These are phyloP conservation scores for Orbilia quercus DNA, from an alignment of 2,329 filamentous ascomycete genomes.

Conservation along the genomic window DNA sequence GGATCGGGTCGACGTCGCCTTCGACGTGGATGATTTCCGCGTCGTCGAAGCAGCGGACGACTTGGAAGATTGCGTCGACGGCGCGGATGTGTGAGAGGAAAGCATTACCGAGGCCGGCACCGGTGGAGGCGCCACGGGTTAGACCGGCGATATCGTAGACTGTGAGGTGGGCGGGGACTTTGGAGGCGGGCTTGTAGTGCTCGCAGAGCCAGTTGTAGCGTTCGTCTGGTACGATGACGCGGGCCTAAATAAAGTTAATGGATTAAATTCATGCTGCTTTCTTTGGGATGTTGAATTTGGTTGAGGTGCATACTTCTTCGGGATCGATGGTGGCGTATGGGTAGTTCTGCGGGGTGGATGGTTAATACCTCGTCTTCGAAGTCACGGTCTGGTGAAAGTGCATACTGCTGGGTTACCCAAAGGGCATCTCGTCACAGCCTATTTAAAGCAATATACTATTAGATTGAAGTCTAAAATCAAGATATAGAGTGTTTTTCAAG, in stretches of 20 bases:
- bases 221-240: slow-evolving; percentile 94
- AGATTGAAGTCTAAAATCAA: background rate
- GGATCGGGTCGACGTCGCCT: slow-evolving; percentile 93
- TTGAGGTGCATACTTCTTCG: slow-evolving; percentile 72
- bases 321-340: slow-evolving; percentile 99
- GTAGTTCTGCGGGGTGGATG: slow-evolving; percentile 76
- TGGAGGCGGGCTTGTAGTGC: slow-evolving; percentile 95
- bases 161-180: slow-evolving; percentile 96
- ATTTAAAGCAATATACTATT: slow-evolving; percentile 12
- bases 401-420: slow-evolving; percentile 95
- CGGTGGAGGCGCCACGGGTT: slow-evolving; percentile 93
- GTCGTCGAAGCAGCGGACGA: slow-evolving; percentile 97
- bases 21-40: slow-evolving; percentile 99
- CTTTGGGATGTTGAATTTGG: too few relatives aligned
- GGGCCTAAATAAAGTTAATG: too few relatives aligned
- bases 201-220: slow-evolving; percentile 95
- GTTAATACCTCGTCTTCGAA: slow-evolving; percentile 14
- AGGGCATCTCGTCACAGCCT: slow-evolving; percentile 93
- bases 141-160: slow-evolving; percentile 99
- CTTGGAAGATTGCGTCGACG: slow-evolving; percentile 97
- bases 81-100: slow-evolving; percentile 99
- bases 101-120: slow-evolving; percentile 95
- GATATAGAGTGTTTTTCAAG: background rate
- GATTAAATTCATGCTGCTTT: too few relatives aligned
- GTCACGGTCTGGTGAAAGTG: slow-evolving; percentile 62